phyloP scores from a whole-genome alignment of 73 alveolate genomes.

The Stentor roeselii region DNA sequence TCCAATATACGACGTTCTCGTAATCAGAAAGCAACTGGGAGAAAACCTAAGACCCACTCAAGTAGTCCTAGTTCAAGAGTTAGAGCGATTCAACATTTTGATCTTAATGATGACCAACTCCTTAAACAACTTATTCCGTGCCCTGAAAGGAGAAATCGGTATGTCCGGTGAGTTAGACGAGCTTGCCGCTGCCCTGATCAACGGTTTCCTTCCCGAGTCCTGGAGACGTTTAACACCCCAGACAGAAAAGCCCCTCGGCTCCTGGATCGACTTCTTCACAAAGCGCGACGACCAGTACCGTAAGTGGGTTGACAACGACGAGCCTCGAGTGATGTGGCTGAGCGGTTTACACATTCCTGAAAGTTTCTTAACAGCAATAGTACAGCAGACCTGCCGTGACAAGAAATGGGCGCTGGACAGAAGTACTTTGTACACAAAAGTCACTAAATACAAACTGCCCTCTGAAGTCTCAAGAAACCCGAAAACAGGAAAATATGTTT shows the following conservation, averaged over 20 bases:
- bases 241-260: constrained; percentile 95
- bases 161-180: constrained; percentile 88
- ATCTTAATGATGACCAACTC: constrained; percentile 83
- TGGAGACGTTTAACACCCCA: constrained; percentile 97
- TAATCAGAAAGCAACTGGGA: constrained; percentile 54
- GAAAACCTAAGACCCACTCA: constrained; percentile 88
- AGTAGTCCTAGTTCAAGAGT: constrained; percentile 96
- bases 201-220: constrained; percentile 90
- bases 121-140: constrained; percentile 84
- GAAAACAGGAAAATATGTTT: constrained; percentile 97
- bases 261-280: constrained; percentile 95
- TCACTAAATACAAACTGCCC: constrained; percentile 82
- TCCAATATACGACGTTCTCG: constrained; percentile 59
- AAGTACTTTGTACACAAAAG: constrained; percentile 96
- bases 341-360: constrained; percentile 99
- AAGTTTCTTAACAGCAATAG: constrained; percentile 97
- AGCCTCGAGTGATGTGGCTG: constrained; percentile 99
- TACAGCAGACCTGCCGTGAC: constrained; percentile 97
- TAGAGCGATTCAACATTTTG: constrained; percentile 94
- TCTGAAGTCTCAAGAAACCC: constrained; percentile 88
- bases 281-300: constrained; percentile 93
- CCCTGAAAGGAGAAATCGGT: constrained; percentile 96
- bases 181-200: constrained; percentile 77
- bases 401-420: constrained; percentile 99
- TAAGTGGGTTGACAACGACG: constrained; percentile 91